Percentiles rank a stretch among this genome's conserved stretches.
phyloP scores from a whole-genome alignment of 2,329 filamentous ascomycete species.

The Trichoderma atroviride region DNA sequence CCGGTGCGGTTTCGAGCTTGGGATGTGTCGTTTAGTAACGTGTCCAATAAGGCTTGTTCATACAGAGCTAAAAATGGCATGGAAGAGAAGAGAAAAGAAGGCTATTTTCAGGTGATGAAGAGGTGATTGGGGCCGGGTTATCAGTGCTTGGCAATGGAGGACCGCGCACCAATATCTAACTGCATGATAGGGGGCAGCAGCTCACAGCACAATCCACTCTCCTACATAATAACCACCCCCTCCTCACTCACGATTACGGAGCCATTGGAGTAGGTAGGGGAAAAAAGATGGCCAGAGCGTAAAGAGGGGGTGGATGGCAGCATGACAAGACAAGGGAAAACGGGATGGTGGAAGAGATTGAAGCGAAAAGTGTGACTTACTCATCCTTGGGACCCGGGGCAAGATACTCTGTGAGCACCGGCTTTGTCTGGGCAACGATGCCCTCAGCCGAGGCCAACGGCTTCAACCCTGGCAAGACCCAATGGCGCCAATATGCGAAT shows the following conservation, averaged over 20 bases:
- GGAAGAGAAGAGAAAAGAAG: neutral
- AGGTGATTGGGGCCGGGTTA: conserved; percentile 1
- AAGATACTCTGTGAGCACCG: conserved; percentile 47
- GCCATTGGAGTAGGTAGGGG: neutral
- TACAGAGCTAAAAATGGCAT: neutral
- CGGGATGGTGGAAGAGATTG: neutral
- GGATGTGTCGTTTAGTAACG: neutral
- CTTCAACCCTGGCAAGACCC: conserved; percentile 49
- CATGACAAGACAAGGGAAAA: neutral
- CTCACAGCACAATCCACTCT: conserved; percentile 2
- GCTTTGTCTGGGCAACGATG: conserved; percentile 37
- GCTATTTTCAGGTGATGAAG: neutral
- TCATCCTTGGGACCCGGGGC: conserved; percentile 51
- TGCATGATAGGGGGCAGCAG: conserved; percentile 15
- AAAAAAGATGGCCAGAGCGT: neutral
- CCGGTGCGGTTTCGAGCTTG: conserved; percentile 51
- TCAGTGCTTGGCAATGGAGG: neutral
- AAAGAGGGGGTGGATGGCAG: neutral
- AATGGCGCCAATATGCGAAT: conserved; percentile 59
- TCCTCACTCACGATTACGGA: conserved; percentile 3
- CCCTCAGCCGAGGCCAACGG: conserved; percentile 34
- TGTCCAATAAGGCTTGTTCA: neutral
- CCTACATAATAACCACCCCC: conserved; percentile 10
- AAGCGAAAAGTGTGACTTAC: conserved; percentile 36
- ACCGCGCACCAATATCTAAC: neutral